Evolutionary conservation across 371 early-diverging fungal genomes (phyloP), one percentile per base, ranked within the genome.

Genomic region (Mortierella sp.): DNA sequence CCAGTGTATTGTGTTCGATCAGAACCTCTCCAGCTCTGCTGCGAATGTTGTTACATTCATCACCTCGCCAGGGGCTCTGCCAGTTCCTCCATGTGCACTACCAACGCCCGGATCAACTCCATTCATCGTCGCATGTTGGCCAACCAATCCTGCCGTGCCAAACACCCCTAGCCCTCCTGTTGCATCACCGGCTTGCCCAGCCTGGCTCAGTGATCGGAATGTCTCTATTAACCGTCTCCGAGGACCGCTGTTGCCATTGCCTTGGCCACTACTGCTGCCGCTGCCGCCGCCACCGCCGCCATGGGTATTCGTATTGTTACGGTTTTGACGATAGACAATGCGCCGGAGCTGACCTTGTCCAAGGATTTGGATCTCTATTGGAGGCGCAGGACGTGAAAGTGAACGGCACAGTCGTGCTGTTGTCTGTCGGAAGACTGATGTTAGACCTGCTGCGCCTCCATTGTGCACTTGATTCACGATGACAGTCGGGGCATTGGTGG

Each of bases 1-100:
- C 5, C n/a, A 12, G 12, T 44, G 5, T 44, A 17, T 17, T 47
- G n/a, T n/a, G n/a, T n/a, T n/a, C n/a, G n/a, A 5, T 24, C 28
- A 74, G 24, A 60, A 74, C 17, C 76, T 59, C 50, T 74, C 76
- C 3, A 74, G 54, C 19, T 74, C 76, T 1, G 57, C 61, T 1
- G 76, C 68, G 54, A 74, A 74, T 6, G 76, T 64, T 27, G 76
- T 74, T 10, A 74, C 76, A 43, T 74, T 74, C 76, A 74, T 68
- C 24, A 74, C 68, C 28, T 74, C 76, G 0, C 64, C 76, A 2
- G 67, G 58, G 17, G 61, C 60, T 5, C 68, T 47, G 44, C 40
- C 31, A 19, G 29, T 22, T n/a, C 49, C 40, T n/a, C 59, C 57
- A 34, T 22, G 29, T 3, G n/a, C 45, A 37, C 40, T 49, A 55